A percentile compares a stretch with the other conserved stretches of the same genome.
Conservation (phyloP, 257 asterid genomes). For the Nicotiana paniculata region DNA sequence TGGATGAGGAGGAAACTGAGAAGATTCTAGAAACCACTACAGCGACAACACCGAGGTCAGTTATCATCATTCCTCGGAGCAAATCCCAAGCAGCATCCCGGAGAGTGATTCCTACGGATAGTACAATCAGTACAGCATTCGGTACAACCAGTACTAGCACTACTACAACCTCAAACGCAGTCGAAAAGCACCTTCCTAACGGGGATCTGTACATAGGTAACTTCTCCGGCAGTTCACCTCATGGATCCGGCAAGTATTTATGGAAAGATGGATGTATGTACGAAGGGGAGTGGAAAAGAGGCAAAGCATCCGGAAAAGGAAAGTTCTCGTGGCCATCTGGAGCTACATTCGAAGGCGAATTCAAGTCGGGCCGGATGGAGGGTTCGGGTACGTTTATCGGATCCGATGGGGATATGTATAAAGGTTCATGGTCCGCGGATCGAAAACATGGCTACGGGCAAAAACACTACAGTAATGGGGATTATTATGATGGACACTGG, state of each 20-base stretch:
- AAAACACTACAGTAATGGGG: constrained; percentile 81
- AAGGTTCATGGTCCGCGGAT: constrained; percentile 79
- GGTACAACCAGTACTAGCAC: not conserved
- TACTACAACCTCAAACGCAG: not conserved
- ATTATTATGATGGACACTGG: constrained; percentile 83
- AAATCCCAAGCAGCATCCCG: constrained; percentile 74
- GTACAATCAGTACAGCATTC: constrained; percentile 16
- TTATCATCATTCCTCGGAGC: constrained; percentile 57
- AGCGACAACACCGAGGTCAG: constrained; percentile 60
- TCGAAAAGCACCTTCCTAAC: constrained; percentile 63
- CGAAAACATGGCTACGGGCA: constrained; percentile 79
- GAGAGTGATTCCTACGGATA: constrained; percentile 56
- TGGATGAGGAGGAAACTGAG: constrained; percentile 19
- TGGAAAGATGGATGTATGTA: constrained; percentile 98
- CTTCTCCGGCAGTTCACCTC: constrained; percentile 68
- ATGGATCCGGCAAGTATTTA: constrained; percentile 89
- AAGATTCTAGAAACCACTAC: constrained; percentile 12
- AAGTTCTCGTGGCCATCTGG: constrained; percentile 97
- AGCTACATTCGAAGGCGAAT: constrained; percentile 83
- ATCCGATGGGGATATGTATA: constrained; percentile 67
- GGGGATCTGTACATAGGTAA: constrained; percentile 96
- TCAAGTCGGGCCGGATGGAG: constrained; percentile 91
- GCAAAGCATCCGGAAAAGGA: constrained; percentile 84
- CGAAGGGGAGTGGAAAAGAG: constrained; percentile 95
- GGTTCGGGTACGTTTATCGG: constrained; percentile 82